These are phyloP conservation scores for Lentinula novae-zelandiae DNA, from an alignment of 1,284 basidiomycete genomes.

Conservation along the genomic window DNA sequence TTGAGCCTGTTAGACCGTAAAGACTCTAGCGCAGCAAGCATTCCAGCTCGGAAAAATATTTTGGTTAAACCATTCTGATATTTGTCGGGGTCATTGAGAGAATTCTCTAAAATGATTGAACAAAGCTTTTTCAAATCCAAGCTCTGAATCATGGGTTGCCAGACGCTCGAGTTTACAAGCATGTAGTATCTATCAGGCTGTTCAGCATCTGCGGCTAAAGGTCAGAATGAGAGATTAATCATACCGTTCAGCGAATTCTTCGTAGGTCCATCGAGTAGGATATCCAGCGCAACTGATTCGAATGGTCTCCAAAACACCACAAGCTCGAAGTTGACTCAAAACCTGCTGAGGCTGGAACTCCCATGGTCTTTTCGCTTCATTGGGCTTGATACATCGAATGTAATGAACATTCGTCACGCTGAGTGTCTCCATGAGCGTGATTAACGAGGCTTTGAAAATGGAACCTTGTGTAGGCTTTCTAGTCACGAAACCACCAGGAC, in stretches of 20 bases:
- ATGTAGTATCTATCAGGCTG: conserved; percentile 83
- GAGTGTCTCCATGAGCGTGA: conserved; percentile 96
- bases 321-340: conserved; percentile 91
- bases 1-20: conserved; percentile 87
- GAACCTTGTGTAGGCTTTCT: conserved; percentile 97
- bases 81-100: conserved; percentile 92
- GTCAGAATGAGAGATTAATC: conserved; percentile 21
- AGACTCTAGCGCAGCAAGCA: conserved; percentile 96
- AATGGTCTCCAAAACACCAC: conserved; percentile 99
- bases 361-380: conserved; percentile 96
- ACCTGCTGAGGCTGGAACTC: conserved; percentile 97
- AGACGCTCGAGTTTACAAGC: conserved; percentile 85
- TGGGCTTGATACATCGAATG: conserved; percentile 99
- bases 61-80: conserved; percentile 97
- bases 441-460: conserved; percentile 96
- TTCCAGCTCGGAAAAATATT: conserved; percentile 99
- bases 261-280: conserved; percentile 98
- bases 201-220: conserved; percentile 15
- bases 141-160: conserved; percentile 79
- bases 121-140: conserved; percentile 84
- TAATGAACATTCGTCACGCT: conserved; percentile 99
- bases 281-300: conserved; percentile 99
- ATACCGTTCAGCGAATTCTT: conserved; percentile 97
- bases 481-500: conserved; percentile 47
- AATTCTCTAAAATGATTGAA: conserved; percentile 78